phyloP scores from a whole-genome alignment of 177 flowering plant species.

The Vitis hybrid region DNA sequence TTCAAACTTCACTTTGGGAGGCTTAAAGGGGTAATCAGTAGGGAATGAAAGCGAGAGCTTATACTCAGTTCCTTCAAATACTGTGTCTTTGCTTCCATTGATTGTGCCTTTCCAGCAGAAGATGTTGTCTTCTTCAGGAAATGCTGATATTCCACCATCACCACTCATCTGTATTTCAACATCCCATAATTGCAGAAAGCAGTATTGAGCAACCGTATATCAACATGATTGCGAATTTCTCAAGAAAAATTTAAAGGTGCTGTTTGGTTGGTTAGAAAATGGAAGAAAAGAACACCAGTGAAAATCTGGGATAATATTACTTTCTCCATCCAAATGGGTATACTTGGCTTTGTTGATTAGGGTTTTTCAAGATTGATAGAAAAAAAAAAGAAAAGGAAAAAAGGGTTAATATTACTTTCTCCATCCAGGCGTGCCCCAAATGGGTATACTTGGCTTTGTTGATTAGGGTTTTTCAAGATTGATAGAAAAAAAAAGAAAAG shows the following conservation, averaged over 20 bases:
- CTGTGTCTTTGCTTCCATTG: conserved; percentile 86
- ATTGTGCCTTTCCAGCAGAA: conserved; percentile 94
- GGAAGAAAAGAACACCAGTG: background rate
- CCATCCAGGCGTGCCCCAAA: no score
- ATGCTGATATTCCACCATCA: conserved; percentile 81
- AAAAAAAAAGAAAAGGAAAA: background rate
- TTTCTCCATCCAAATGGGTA: background rate
- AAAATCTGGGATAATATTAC: background rate
- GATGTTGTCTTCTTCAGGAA: conserved; percentile 94
- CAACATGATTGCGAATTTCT: background rate
- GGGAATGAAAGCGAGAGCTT: conserved; percentile 73
- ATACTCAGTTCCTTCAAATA: conserved; percentile 93
- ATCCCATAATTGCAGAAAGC: background rate
- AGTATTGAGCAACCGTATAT: no score
- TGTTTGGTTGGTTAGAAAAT: background rate
- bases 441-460: background rate
- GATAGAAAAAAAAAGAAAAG: background rate
- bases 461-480: background rate
- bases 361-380: background rate
- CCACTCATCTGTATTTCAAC: conserved; percentile 68
- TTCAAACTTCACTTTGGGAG: conserved; percentile 90
- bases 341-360: background rate
- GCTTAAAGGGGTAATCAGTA: conserved; percentile 85
- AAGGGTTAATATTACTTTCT: background rate
- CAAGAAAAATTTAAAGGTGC: no score